Base-by-base conservation (phyloP, 169 alveolate species). In the Cryptosporidium sp. region DNA sequence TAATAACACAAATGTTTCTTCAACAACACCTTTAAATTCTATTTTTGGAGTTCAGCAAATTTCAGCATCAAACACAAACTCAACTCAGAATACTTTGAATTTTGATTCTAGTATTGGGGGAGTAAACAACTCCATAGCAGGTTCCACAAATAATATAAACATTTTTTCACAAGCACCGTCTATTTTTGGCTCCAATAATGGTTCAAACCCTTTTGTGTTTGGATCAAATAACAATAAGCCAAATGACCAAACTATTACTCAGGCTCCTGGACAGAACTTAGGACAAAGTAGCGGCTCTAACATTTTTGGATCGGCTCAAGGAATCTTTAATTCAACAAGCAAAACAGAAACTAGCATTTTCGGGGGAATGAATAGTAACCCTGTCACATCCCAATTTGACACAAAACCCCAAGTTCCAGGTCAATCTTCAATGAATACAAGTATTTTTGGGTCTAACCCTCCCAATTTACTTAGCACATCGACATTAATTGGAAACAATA, bases 391-490 rank as follows among this genome's bases (percentile, higher is more conserved):
- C 18, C 73, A 74, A 29, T 80, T 80, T 43, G 75, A 48, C 51
- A 26, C 43, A n/a, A 62, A 55, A 41, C 37, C 89, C 4, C 55
- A 26, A 23, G 45, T 23, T 21, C 0, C 86, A 9, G 39, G 39
- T 5, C 45, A 59, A 1, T 29, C 74, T 37, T 2, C 59, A 45
- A 31, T 23, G 14, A 43, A 55, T 37, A 65, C 71, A n/a, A 67
- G 45, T 14, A 62, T 80, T 43, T 80, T 80, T 80, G 89, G 89
- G 21, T 62, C 89, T 3, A 65, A 26, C 21, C 73, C 89, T 31
- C 14, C 61, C 14, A 80, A 62, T 65, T 23, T 48, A 26, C 65
- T 80, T 18, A 80, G 89, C 2, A 35, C 69, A 14, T 14, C 73
- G 12, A 33, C 71, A 43, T 23, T 80, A 29, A 37, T 80, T 6